Base-by-base conservation (phyloP, 306 rosid genomes). In the Malus sylvestris region DNA sequence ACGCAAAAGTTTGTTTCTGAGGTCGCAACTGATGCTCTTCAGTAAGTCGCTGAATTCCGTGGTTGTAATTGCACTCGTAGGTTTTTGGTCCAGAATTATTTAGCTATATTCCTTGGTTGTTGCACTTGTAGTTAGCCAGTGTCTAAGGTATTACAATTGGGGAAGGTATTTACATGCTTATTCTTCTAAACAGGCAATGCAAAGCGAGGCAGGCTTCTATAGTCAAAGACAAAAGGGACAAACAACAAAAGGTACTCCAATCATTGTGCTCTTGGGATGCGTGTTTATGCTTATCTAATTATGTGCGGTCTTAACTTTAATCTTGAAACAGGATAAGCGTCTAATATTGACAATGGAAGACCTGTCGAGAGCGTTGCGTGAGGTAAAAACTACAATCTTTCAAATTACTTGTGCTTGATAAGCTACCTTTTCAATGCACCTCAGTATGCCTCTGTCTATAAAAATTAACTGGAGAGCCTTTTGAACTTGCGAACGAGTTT, bases 221-320 rank as follows among this genome's bases (percentile, higher is more conserved):
- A 62, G 91, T 93, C 57, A 92, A 90, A 82, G 98, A 95, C 84
- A 92, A 95, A 88, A 87, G 96, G 81, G 97, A 95, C 81, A 95
- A 87, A 82, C 96, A 92, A 85, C 96, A 87, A 82, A 92, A 95
- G 97, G 99, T 95, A 81, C 65, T 74, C 12, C 59, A 16, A 46
- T 20, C n/a, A n/a, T 29, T 64, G 49, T 73, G 35, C 64, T 55
- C 11, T 40, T 30, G 78, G 51, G 35, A 18, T 29, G 58, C 77
- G 25, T 61, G 38, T 38, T 60, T 46, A 52, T 7, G 40, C 49
- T 57, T 60, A 30, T 65, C n/a, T 69, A 63, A 44, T 22, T 78
- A 35, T 73, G 44, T 78, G 32, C 32, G 29, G 69, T 78, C 35
- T 72, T 61, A 78, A 76, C 62, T 72, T 75, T 77, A 72, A 38